Base-by-base conservation (phyloP, 306 rosid species). In the Vigna nakashimae region DNA sequence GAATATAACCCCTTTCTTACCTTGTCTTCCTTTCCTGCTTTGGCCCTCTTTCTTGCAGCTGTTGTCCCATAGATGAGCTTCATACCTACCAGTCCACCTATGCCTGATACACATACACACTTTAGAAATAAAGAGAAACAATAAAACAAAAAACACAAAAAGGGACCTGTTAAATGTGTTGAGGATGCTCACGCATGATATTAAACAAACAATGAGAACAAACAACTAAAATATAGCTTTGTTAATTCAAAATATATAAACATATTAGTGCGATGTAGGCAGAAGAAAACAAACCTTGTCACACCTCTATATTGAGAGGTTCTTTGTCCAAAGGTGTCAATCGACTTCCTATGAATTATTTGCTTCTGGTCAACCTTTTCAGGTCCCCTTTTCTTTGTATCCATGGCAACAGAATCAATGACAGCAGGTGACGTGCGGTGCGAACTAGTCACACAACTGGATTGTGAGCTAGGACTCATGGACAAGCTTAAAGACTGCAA, bases 21-120 rank as follows among this genome's bases (percentile, higher is more conserved):
- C 98, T 91, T 93, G 97, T 82, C 93, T 93, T 88, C 98, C 98
- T 85, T 93, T 93, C 84, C 98, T 90, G 77, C 92, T 93, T 75
- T 93, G 98, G 24, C 98, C 98, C 77, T 93, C 98, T 91, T 90
- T 91, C 86, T 91, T 93, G 86, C 92, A 87, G 86, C 96, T 91
- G 67, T 90, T 93, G 82, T 93, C 98, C 98, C 98, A 93, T 32
- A 93, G 84, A 93, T 93, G 98, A 32, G 98, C 97, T 88, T 93
- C 98, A 84, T 91, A 93, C 84, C 98, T 84, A 48, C 98, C 98
- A 30, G 98, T 93, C 98, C 97, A 93, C 80, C 97, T 83, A 85
- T 93, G 98, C 87, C 98, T 93, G 55, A 79, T 40, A 71, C 57
- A 18, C 69, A 76, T 28, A 81, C 84, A 82, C 43, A 71, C 81